Evolutionary conservation across 805 yeast genomes (phyloP).

Genomic region (Saturnispora kantuleensis): DNA sequence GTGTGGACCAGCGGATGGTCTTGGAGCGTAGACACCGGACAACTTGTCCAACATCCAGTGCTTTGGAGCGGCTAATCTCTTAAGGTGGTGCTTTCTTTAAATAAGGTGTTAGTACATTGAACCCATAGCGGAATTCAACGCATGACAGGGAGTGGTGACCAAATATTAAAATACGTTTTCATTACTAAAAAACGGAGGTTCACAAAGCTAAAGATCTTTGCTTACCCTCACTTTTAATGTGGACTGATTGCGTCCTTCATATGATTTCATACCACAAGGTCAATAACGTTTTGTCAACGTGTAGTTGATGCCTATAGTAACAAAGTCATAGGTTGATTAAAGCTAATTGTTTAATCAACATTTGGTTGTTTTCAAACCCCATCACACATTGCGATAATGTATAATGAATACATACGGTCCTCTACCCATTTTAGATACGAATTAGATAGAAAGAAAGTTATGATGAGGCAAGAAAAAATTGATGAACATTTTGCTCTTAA

Average conservation of each 20-base stretch:
- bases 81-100: constrained; percentile 91
- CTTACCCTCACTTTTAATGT: constrained; percentile 1
- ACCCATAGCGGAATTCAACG: not conserved
- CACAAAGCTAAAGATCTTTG: constrained; percentile 1
- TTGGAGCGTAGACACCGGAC: constrained; percentile 99
- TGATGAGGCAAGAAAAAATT: constrained; percentile 7
- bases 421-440: constrained; percentile 50
- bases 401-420: constrained; percentile 49
- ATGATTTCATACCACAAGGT: constrained; percentile 3
- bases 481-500: not conserved
- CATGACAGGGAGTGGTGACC: not conserved
- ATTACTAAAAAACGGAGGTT: not conserved
- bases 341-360: not conserved
- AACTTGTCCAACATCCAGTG: constrained; percentile 99
- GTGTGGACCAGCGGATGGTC: constrained; percentile 99
- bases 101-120: constrained; percentile 6
- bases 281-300: not conserved
- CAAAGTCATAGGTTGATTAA: constrained; percentile 3
- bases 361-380: constrained; percentile 3
- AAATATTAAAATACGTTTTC: not conserved
- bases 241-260: constrained; percentile 12
- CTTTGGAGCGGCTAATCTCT: constrained; percentile 99
- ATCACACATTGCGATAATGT: constrained; percentile 9
- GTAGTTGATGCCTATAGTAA: not conserved
- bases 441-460: not conserved